Evolutionary conservation across 2,329 filamentous ascomycete species (phyloP).

Genomic region (Dothidotthia symphoricarpi): DNA sequence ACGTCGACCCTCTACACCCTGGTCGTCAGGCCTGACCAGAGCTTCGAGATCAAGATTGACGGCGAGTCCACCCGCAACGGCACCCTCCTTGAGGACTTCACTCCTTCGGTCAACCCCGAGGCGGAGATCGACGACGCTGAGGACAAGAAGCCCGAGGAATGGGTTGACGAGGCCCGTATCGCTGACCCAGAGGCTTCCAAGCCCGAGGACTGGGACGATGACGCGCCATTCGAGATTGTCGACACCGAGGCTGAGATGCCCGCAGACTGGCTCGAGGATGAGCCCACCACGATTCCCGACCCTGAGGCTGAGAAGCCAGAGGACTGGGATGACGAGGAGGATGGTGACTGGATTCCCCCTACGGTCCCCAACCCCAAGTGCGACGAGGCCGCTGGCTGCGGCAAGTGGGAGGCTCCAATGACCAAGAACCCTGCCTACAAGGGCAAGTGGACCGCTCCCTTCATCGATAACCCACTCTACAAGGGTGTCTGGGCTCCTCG

Average conservation of each 20-base stretch:
- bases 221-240: conserved; percentile 92
- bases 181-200: conserved; percentile 89
- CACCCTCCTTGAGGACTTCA: conserved; percentile 90
- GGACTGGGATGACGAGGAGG: conserved; percentile 99
- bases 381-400: conserved; percentile 87
- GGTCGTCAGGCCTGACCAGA: conserved; percentile 95
- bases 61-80: conserved; percentile 85
- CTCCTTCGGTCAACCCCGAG: conserved; percentile 85
- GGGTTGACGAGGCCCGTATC: conserved; percentile 93
- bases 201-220: conserved; percentile 99
- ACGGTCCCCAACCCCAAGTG: conserved; percentile 96
- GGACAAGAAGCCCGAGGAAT: conserved; percentile 90
- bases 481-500: conserved; percentile 92
- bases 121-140: conserved; percentile 94
- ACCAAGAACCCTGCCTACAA: conserved; percentile 96
- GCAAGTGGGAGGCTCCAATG: conserved; percentile 86
- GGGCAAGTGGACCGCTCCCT: conserved; percentile 94
- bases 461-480: conserved; percentile 96
- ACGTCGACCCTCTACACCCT: conserved; percentile 93
- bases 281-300: conserved; percentile 79
- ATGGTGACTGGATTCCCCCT: conserved; percentile 93
- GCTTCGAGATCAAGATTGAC: conserved; percentile 88
- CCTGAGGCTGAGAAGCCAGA: conserved; percentile 96
- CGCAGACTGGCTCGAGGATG: conserved; percentile 92
- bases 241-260: conserved; percentile 90